Evolutionary conservation across 1,284 basidiomycete species (phyloP), one percentile per base, ranked within the genome.

Genomic region (Ceratobasidium sp.): DNA sequence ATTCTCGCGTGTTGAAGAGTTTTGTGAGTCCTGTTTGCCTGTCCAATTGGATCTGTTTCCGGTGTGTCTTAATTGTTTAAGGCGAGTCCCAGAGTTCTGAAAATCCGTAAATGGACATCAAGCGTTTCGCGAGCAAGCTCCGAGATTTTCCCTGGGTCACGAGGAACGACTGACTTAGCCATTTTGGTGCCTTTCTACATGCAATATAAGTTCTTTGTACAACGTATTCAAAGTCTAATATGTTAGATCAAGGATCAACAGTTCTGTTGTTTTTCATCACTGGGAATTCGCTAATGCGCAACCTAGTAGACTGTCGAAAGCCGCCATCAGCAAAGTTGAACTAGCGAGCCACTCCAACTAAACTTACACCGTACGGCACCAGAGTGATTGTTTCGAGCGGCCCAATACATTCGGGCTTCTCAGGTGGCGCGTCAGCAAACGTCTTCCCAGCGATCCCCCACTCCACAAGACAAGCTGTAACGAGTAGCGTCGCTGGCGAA

Each of bases 81-180:
- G 30, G 14, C 18, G 18, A 36, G 2, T 18, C 6, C n/a, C 14
- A 9, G 23, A 53, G 50, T 30, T 16, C 28, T 62, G 28, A 48
- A 50, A 10, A 28, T 18, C 18, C 46, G 28, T 48, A 62, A 34
- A 34, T 50, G 45, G 30, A 6, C 21, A 18, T 30, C 23, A 39
- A 18, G 32, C 41, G 34, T 10, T 55, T 32, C 34, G 46, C 32
- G 16, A 60, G 26, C 58, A 28, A 45, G 34, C 52, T 69, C 64
- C 64, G 64, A 69, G 64, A 34, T 55, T 69, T 57, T 32, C 8
- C 64, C 64, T n/a, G n/a, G 26, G 50, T 57, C 64, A 69, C 52
- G 52, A 32, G 64, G 46, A 26, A 23, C 21, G 14, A 69, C 23
- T 45, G 21, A n/a, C 43, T 45, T 39, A 23, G 18, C 45, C 39